Conservation (phyloP, 495 filamentous ascomycete species). For the Aspergillus carlsbadensis region DNA sequence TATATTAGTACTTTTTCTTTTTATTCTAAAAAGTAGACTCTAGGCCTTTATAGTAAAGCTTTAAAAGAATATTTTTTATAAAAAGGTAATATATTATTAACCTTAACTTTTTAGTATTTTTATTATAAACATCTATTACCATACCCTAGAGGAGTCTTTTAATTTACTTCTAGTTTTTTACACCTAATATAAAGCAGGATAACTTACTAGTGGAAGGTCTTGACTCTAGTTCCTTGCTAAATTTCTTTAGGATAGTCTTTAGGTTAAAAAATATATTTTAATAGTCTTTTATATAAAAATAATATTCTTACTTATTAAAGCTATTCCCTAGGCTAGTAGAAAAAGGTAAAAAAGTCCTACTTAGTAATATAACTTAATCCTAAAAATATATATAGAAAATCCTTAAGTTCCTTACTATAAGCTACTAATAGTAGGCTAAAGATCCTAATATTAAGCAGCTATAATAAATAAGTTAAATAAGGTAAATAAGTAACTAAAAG, state of each 20-base stretch:
- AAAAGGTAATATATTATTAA: neutral
- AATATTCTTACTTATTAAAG: no score
- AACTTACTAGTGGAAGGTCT: neutral
- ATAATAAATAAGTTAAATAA: no score
- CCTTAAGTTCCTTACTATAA: no score
- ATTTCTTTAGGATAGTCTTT: no score
- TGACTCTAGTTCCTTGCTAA: no score
- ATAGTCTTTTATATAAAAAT: neutral
- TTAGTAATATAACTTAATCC: no score
- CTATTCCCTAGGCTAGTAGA: no score
- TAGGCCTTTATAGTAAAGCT: neutral
- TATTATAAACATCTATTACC: neutral
- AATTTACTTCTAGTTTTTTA: constrained; percentile 6
- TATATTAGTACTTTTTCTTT: neutral
- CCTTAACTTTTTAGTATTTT: neutral
- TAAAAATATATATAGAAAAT: no score
- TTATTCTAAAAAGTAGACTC: neutral
- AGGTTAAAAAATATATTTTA: neutral
- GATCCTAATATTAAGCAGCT: no score
- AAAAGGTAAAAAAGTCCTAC: no score
- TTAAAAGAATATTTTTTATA: neutral
- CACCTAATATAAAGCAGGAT: neutral
- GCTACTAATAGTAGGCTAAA: no score
- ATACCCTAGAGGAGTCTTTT: neutral
- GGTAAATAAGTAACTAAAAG: no score